Conservation (phyloP, 2,329 filamentous ascomycete genomes). For the Colletotrichum trifolii region DNA sequence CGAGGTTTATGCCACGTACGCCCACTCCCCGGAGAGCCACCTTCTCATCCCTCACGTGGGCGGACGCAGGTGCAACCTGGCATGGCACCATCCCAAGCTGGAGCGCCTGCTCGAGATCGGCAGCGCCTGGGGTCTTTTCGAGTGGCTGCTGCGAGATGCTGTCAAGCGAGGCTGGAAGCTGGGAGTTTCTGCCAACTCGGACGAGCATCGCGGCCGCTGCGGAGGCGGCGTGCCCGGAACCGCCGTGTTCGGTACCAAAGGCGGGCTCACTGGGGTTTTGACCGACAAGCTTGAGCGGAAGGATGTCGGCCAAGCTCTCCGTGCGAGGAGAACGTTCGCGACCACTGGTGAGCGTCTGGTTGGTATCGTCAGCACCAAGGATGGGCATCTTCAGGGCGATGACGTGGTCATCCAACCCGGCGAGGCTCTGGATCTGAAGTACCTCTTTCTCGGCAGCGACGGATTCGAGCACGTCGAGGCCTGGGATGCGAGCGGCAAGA, state of each 20-base stretch:
- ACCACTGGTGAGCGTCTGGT: constrained; percentile 46
- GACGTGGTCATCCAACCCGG: constrained; percentile 32
- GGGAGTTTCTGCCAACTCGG: constrained; percentile 48
- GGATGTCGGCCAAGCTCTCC: constrained; percentile 38
- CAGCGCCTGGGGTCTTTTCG: constrained; percentile 49
- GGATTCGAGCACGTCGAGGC: constrained; percentile 45
- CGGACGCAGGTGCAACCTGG: constrained; percentile 47
- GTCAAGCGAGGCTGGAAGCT: constrained; percentile 46
- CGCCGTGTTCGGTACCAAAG: constrained; percentile 47
- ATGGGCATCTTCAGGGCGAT: constrained; percentile 42
- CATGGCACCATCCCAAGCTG: constrained; percentile 50
- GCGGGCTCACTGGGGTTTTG: constrained; percentile 44
- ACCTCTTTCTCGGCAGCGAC: constrained; percentile 40
- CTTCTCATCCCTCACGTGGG: constrained; percentile 51
- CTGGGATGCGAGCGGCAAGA: constrained; percentile 42
- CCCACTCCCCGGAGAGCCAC: constrained; percentile 43
- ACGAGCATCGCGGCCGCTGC: constrained; percentile 49
- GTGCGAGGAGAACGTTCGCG: constrained; percentile 44
- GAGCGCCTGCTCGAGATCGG: constrained; percentile 49
- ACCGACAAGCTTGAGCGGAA: constrained; percentile 34
- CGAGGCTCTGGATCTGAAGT: constrained; percentile 36
- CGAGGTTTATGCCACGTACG: constrained; percentile 51
- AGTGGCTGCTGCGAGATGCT: constrained; percentile 48
- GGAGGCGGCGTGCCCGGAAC: constrained; percentile 49
- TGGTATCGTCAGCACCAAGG: constrained; percentile 37